Base-by-base conservation (phyloP, 164 flowering plant genomes). In the Liquidambar formosana region DNA sequence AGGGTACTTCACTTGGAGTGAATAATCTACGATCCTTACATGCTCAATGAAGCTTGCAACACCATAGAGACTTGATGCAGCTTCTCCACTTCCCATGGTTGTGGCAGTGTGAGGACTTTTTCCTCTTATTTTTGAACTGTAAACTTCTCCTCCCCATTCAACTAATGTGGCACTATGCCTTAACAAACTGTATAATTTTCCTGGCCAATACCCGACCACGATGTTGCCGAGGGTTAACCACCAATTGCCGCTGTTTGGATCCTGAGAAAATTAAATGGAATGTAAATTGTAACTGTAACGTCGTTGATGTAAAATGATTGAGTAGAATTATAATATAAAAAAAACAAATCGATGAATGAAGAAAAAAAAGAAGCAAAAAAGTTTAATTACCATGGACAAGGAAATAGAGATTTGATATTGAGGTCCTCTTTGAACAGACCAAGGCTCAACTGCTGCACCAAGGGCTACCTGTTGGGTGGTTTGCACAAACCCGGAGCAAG, bases 91-190 rank as follows among this genome's bases (percentile, higher is more conserved):
- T 3, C 79, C 79, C 79, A 77, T 77, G 0, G 12, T 23, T 15
- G 80, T 77, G 12, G 16, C 48, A 1, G 74, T 77, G 62, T 73
- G 80, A 1, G 71, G 74, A 5, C 3, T 26, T 16, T 41, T 64
- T n/a, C n/a, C n/a, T 57, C 15, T 54, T 45, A 73, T 61, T 3
- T 28, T 61, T n/a, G 60, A 0, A 53, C 77, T 73, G 25, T 53
- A 65, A 16, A 77, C 80, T 26, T 73, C 59, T 9, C 76, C 80
- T 21, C 71, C 80, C 76, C 76, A 77, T 33, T 69, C 22, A 8
- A 70, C 74, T 9, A 60, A 15, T 38, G 19, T 64, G 1, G 76
- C 71, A 57, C 70, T 65, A 45, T 23, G 56, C 0, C 18, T 38
- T 43, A 77, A 44, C 4, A 44, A 25, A 0, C 0, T 0, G 43